Base-by-base conservation (phyloP, 192 early-diverging fungal genomes). In the Podila minutissima region DNA sequence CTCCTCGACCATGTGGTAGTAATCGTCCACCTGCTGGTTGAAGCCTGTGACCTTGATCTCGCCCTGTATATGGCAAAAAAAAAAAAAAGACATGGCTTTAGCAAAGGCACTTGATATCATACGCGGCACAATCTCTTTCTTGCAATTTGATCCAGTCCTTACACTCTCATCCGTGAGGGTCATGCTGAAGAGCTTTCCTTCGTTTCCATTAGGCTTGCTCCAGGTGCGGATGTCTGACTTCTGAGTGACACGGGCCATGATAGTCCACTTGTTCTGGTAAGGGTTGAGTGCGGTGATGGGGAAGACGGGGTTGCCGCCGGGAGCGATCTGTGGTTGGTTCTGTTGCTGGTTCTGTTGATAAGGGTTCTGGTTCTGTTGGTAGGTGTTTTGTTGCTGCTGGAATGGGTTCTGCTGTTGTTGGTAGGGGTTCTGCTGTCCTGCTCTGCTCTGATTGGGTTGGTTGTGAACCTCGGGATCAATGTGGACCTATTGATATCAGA, bases 21-120 rank as follows among this genome's bases (percentile, higher is more conserved):
- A 88, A 28, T 85, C 81, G 70, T 93, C 92, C 2, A 94, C 96
- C 62, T 94, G 89, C 53, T 96, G 94, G 49, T 92, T 96, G 83
- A 99, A 99, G n/a, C 83, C 92, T 3, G 98, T 98, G 8, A 94
- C 97, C 57, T 94, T 92, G 72, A 99, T 98, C 74, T 98, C 97
- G 53, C 95, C 92, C 93, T 95, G 61, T 13, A 24, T 6, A 37
- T 53, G 37, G 84, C n/a, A n/a, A n/a, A n/a, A n/a, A n/a, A n/a
- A n/a, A n/a, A n/a, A n/a, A n/a, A n/a, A n/a, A n/a, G n/a, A n/a
- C n/a, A n/a, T n/a, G n/a, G n/a, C n/a, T 83, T 61, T 26, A 55
- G 53, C 24, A 55, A 24, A 24, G 0, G 22, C 5, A 20, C n/a
- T 37, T 37, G 7, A 55, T 55, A 26, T 4, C 17, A 2, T 0